Base-by-base conservation (phyloP, 1,139 yeast species). In the Geotrichum restrictum region DNA sequence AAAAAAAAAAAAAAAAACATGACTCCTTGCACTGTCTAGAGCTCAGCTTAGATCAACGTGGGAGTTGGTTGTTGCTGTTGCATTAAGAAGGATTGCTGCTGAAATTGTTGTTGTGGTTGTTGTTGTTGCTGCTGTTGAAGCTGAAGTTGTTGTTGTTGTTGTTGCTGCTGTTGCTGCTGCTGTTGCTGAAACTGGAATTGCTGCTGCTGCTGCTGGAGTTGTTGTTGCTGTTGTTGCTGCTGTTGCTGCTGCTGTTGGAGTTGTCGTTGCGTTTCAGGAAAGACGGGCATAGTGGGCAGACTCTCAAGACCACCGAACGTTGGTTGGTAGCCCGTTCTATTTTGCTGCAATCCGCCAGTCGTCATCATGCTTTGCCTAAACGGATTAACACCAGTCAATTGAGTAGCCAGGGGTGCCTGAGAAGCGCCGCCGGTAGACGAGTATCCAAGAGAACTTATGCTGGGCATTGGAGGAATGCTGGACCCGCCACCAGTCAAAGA, bases 401-500 rank as follows among this genome's bases (percentile, higher is more conserved):
- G 54, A 14, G 29, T 42, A 13, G 33, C 41, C 7, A 51, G 29
- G 5, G 49, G 45, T 21, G 48, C 39, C 10, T 45, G 54, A 8
- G 42, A 14, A 3, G 39, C 37, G 5, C 16, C 22, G 7, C 5
- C 22, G n/a, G 19, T 18, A 11, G 27, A 18, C 8, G 13, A 36
- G 13, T 38, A 27, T 22, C 53, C 29, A 13, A 46, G 32, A 24
- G 53, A 51, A 13, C 50, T 39, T 16, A 51, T 31, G 39, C 49
- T 51, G 21, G 53, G 53, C 37, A 41, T 34, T 4, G 45, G 31
- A 13, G 38, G 48, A 38, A 45, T 39, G 22, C 24, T 11, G 39
- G 48, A 16, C 45, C 56, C 56, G 31, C 64, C 47, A 8, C 45
- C 21, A 10, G 21, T 19, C 54, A 52, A 59, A 61, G 60, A 69